Conservation (phyloP, 768 basidiomycete genomes). For the Trametes cinnabarina region DNA sequence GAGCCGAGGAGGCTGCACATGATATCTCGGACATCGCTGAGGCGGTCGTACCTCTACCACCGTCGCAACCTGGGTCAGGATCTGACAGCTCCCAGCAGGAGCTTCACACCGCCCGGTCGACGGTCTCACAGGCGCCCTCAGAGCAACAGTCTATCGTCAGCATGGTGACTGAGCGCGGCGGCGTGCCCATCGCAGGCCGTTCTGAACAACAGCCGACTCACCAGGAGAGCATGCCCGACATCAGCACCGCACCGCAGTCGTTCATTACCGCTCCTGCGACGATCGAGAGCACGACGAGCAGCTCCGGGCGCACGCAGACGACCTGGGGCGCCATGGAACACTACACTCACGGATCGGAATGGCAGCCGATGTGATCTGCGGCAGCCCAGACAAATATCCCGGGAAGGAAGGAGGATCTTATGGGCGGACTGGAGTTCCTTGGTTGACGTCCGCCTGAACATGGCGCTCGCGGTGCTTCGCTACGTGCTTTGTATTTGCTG, state of each 20-base stretch:
- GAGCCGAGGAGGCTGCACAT: conserved; percentile 24
- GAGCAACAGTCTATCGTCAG: conserved; percentile 17
- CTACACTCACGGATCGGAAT: conserved; percentile 20
- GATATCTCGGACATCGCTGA: conserved; percentile 22
- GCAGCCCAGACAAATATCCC: neutral
- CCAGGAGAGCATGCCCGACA: conserved; percentile 47
- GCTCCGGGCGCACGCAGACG: conserved; percentile 44
- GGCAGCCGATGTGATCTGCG: conserved; percentile 5
- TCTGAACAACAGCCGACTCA: conserved; percentile 16
- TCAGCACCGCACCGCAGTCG: conserved; percentile 68
- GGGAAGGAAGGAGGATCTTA: neutral
- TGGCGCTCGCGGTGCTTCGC: neutral
- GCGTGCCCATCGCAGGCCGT: conserved; percentile 28
- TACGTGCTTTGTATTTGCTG: neutral
- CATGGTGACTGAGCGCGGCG: conserved; percentile 19
- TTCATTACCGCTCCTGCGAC: conserved; percentile 68
- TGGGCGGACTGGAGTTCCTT: neutral
- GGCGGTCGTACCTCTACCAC: conserved; percentile 17
- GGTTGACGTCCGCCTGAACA: neutral
- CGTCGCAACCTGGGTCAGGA: conserved; percentile 8
- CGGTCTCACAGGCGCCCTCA: conserved; percentile 21
- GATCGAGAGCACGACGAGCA: conserved; percentile 53
- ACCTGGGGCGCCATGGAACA: conserved; percentile 49
- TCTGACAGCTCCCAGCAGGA: conserved; percentile 10
- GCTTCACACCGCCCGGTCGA: conserved; percentile 25